Evolutionary conservation across 805 yeast species (phyloP), one percentile per base, ranked within the genome.

Genomic region (Wickerhamomyces canadensis): DNA sequence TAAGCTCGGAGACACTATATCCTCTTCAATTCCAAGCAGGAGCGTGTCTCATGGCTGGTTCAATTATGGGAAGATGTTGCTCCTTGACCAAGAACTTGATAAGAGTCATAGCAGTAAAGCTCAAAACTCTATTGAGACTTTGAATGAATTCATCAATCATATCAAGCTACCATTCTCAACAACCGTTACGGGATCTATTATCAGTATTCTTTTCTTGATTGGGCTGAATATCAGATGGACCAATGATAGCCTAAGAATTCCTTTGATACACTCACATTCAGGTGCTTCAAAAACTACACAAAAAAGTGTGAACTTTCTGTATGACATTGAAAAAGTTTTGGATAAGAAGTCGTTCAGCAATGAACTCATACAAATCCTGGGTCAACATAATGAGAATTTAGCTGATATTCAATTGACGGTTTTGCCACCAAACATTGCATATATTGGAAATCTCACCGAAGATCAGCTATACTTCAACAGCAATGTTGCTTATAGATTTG

Each of bases 401-500:
- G 36, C 47, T 1, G 27, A 37, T 13, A 35, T 50, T 5, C 18
- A 40, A 5, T 22, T 63, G 3, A 31, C 49, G 0, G 55, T 61
- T 5, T 48, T 45, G 16, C 54, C 51, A 11, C 68, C 67, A 8
- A 24, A 36, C 6, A 36, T 61, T 18, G 51, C 44, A 1, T 35
- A 49, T 15, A 30, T 31, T 10, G 32, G 27, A 17, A 34, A n/a
- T 9, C 5, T 10, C 5, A 12, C 13, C 11, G 11, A 19, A 16
- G 8, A 18, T 7, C 11, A n/a, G 6, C 8, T 7, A 8, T 19
- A 19, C 4, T 44, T 62, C 25, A 45, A 46, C 15, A 31, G 56
- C 18, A 47, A 49, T 18, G 52, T 61, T 1, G 52, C 62, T n/a
- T 66, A 65, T 53, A 60, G 62, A 36, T 68, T 72, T 51, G 78